These are phyloP conservation scores for Amphibolis antarctica DNA, from an alignment of 106 monocot genomes.

Conservation along the genomic window DNA sequence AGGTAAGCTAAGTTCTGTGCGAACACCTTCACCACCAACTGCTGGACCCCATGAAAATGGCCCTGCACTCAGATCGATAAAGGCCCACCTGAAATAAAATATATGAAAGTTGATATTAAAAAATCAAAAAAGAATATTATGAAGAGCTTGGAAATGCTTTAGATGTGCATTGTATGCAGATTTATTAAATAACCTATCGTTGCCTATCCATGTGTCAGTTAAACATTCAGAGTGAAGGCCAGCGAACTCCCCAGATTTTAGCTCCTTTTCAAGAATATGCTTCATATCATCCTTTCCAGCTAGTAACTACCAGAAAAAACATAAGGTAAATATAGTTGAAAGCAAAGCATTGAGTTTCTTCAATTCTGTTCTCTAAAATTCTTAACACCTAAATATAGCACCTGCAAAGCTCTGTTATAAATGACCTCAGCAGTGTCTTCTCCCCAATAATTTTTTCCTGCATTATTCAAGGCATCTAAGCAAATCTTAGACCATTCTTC, in stretches of 20 bases:
- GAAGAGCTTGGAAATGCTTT: neutral
- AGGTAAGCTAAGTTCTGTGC: slow-evolving; percentile 76
- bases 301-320: slow-evolving; percentile 31
- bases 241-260: slow-evolving; percentile 61
- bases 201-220: slow-evolving; percentile 86
- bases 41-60: slow-evolving; percentile 98
- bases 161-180: neutral
- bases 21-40: slow-evolving; percentile 98
- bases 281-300: slow-evolving; percentile 62
- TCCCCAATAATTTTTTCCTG: slow-evolving; percentile 41
- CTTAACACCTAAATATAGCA: neutral
- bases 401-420: slow-evolving; percentile 63
- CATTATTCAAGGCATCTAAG: slow-evolving; percentile 43
- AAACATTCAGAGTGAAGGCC: slow-evolving; percentile 82
- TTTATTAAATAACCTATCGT: slow-evolving; percentile 39
- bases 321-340: slow-evolving; percentile 3
- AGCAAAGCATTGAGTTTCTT: neutral
- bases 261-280: slow-evolving; percentile 36
- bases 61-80: slow-evolving; percentile 91
- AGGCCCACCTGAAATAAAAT: slow-evolving; percentile 70
- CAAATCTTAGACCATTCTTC: slow-evolving; percentile 70
- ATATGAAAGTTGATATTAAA: slow-evolving; percentile 4
- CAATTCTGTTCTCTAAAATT: neutral
- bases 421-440: slow-evolving; percentile 53
- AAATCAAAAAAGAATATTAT: neutral